Evolutionary conservation across 2,329 filamentous ascomycete genomes (phyloP).

Genomic region (Colletotrichum endophyticum): DNA sequence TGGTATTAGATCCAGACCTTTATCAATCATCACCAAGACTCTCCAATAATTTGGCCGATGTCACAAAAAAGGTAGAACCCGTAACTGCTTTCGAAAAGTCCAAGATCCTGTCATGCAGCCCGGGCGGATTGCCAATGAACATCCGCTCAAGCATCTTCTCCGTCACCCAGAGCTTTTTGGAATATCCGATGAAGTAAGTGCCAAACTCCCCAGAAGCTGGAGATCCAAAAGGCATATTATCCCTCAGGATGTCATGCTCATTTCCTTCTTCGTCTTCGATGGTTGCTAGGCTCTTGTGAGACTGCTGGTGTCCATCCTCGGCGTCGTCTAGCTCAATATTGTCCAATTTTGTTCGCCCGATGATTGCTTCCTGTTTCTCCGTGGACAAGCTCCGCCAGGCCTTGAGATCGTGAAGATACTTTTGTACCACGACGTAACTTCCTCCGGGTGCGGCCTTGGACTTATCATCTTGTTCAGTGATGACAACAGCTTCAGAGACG

Average conservation of each 20-base stretch:
- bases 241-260: constrained; percentile 59
- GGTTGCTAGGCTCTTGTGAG: constrained; percentile 61
- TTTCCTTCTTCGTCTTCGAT: constrained; percentile 54
- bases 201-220: constrained; percentile 56
- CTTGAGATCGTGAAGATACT: constrained; percentile 59
- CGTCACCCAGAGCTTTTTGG: constrained; percentile 57
- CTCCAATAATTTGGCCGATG: constrained; percentile 41
- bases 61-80: constrained; percentile 59
- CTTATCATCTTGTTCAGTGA: constrained; percentile 42
- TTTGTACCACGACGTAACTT: constrained; percentile 65
- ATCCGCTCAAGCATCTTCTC: constrained; percentile 64
- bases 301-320: constrained; percentile 44
- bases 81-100: constrained; percentile 59
- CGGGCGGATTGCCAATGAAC: constrained; percentile 59
- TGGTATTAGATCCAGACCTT: not conserved
- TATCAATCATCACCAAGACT: not conserved
- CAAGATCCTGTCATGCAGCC: constrained; percentile 59
- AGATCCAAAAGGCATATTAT: constrained; percentile 67
- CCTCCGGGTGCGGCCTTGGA: constrained; percentile 40
- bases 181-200: constrained; percentile 65
- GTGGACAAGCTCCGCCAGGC: constrained; percentile 50
- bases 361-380: constrained; percentile 59
- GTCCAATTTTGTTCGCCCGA: constrained; percentile 62
- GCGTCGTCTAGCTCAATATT: constrained; percentile 62
- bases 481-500: constrained; percentile 46